Evolutionary conservation across 208 protist species (phyloP), one percentile per base, ranked within the genome.

Genomic region (Trypanosomatidae sp.): DNA sequence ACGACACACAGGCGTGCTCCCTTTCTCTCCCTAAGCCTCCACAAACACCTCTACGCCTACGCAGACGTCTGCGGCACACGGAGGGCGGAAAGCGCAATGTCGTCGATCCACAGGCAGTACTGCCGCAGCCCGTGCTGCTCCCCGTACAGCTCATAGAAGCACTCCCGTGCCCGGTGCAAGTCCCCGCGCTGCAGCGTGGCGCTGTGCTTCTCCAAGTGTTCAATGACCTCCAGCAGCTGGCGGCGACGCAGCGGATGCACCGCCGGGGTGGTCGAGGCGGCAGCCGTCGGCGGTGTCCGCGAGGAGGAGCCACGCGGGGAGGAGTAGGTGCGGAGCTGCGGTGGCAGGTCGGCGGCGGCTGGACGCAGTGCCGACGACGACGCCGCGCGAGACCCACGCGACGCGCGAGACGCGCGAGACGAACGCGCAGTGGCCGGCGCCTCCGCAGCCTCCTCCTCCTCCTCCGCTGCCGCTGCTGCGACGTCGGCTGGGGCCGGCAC

Each of bases 141-240:
- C 13, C 85, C 88, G 70, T 89, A 92, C 13, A 92, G 71, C 66
- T 82, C 69, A 13, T 59, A 67, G 69, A 92, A 92, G 62, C 85
- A 82, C 60, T 62, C 66, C 62, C 83, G 69, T 58, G 82, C 88
- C 30, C 66, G 69, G 43, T 80, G 65, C 58, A 87, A 59, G 39
- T 88, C 80, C 17, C 41, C 60, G 2, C 58, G 55, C 53, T 76
- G 71, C 71, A 84, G 53, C 1, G 52, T 64, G 41, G 50, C 33
- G 3, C 62, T 59, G 52, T 80, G 53, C 70, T 69, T 73, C 67
- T 81, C 83, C 49, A 77, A 80, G 36, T 50, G 28, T 19, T 82
- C 74, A 47, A 90, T 84, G 33, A 58, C 44, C 66, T 83, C 79
- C 47, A 90, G 74, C 73, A 90, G 73, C 41, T 67, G 53, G 33